Conservation (phyloP, 2,329 filamentous ascomycete genomes). For the Madurella fahalii region DNA sequence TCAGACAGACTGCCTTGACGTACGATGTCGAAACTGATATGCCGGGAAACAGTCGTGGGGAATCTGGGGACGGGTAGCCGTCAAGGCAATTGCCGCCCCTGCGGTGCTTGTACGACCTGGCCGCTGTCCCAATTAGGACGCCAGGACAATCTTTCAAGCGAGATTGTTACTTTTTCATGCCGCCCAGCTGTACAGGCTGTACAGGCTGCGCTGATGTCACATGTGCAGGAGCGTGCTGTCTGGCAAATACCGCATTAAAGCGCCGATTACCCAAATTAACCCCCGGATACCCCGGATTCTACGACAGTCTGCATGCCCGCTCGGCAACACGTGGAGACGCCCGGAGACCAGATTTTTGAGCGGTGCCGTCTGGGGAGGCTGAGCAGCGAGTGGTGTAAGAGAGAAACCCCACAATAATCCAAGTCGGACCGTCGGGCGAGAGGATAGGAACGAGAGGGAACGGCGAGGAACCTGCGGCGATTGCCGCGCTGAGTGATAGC, state of each 20-base stretch:
- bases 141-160: constrained; percentile 22
- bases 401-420: not conserved
- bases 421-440: not conserved
- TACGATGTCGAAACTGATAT: constrained; percentile 3
- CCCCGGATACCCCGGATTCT: constrained; percentile 29
- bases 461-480: too few relatives aligned
- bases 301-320: constrained; percentile 23
- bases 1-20: constrained; percentile 4
- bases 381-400: not conserved
- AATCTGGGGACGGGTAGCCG: constrained; percentile 7
- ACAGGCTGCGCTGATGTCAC: constrained; percentile 16
- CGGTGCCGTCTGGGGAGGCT: constrained; percentile 1
- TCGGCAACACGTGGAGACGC: constrained; percentile 17
- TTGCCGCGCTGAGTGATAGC: too few relatives aligned
- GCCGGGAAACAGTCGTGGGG: constrained; percentile 1
- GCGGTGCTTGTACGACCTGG: constrained; percentile 7
- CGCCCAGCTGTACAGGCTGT: constrained; percentile 10
- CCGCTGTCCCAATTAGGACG: constrained; percentile 23
- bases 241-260: constrained; percentile 19
- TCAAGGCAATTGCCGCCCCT: constrained; percentile 11
- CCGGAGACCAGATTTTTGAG: constrained; percentile 23
- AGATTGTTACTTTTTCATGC: constrained; percentile 25
- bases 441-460: too few relatives aligned
- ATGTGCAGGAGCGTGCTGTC: constrained; percentile 13
- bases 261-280: constrained; percentile 29